Base-by-base conservation (phyloP, 768 basidiomycete genomes). In the Rhodocollybia butyracea region DNA sequence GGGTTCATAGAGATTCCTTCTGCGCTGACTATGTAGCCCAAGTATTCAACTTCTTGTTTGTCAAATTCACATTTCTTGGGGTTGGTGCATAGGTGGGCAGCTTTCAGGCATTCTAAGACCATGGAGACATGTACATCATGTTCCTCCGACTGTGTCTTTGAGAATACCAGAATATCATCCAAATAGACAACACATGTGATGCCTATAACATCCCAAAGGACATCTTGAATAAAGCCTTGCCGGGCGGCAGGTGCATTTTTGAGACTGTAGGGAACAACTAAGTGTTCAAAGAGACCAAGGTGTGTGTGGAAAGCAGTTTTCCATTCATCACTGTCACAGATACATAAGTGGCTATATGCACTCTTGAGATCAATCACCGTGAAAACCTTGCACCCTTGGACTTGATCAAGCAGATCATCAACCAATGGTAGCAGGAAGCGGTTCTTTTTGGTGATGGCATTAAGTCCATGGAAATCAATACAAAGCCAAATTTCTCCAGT, bases 151-250 rank as follows among this genome's bases (percentile, higher is more conserved):
- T n/a, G 60, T 13, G 59, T 58, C 13, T 60, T 41, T 34, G 76
- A 77, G 55, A 71, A 80, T 26, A 79, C 73, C 8, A 79, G 66
- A 55, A 78, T 75, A 59, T 77, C 68, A 51, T 77, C 72, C 1
- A 78, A 53, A 61, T 78, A 80, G 40, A 80, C 70, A 26, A 78
- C 66, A 53, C 68, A 69, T 46, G 65, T 64, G 21, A 72, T 56
- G 42, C 73, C 74, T 30, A 80, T 56, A 7, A 70, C 55, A 31
- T 76, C 70, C 11, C 63, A 62, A 7, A 80, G 63, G 11, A 69
- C 68, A 51, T 73, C 70, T 26, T 76, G 67, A 55, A 80, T 76
- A 54, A 76, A 73, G 17, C 59, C 52, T 59, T 80, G 78, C 59
- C 77, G 80, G 2, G 68, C 58, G 0, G 77, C 68, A 5, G 76